Base-by-base conservation (phyloP, 805 yeast species). In the Sugiyamaella smithiae region DNA sequence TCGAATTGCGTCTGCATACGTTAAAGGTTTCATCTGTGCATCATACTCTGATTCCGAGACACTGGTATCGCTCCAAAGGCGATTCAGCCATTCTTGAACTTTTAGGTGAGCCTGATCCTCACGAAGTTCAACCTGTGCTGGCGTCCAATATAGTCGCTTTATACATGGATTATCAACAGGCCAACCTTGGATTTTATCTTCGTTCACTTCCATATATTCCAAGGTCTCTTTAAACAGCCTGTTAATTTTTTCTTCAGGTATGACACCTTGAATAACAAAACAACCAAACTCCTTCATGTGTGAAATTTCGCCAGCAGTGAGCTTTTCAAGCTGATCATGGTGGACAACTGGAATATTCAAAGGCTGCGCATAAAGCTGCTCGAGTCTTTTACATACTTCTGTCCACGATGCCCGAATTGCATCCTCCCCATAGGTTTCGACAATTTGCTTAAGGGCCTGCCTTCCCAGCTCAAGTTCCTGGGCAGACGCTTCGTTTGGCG, bases 1-100 rank as follows among this genome's bases (percentile, higher is more conserved):
- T 45, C 76, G 59, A 31, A 73, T 57, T 20, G 74, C 58, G 55
- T 73, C 76, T n/a, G 73, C 73, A 52, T 73, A 73, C 12, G 66
- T 62, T 14, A 71, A 58, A 29, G 68, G 66, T 11, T 26, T 26
- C 38, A 33, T 14, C 11, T 26, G 9, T 8, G 29, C 29, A 14
- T 33, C 11, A 11, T 26, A 26, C 7, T 11, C 20, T 7, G 7
- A 7, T 8, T 11, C 11, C 11, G 29, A 26, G 11, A 26, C 29
- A 7, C 9, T 8, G 11, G 9, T 26, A 26, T 26, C 29, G 11
- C 29, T 26, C 29, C 29, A 26, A 8, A 26, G 11, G 7, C 29
- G 29, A 11, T 26, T 26, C 38, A 33, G 11, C 29, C 29, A 26
- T 11, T 26, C 29, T 26, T 26, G 29, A 8, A 26, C 29, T 26